phyloP scores from a whole-genome alignment of 2,329 filamentous ascomycete genomes.

The Trichoderma afroharzianum region DNA sequence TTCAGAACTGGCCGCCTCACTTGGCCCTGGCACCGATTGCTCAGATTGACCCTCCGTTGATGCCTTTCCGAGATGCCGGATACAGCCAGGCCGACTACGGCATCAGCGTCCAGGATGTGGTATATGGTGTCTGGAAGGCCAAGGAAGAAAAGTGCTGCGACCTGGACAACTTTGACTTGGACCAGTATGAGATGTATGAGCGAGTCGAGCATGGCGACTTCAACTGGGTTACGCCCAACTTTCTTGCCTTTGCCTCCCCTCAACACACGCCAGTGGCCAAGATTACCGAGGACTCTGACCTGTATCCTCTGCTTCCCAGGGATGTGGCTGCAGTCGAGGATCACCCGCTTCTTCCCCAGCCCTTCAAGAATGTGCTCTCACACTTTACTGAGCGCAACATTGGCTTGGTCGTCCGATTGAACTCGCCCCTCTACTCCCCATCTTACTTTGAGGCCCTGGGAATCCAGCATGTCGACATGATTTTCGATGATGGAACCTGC shows the following conservation, averaged over 20 bases:
- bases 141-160: constrained; percentile 93
- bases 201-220: constrained; percentile 98
- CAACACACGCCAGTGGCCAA: constrained; percentile 74
- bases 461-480: constrained; percentile 97
- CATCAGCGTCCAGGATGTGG: constrained; percentile 92
- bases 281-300: constrained; percentile 67
- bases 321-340: constrained; percentile 69
- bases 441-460: constrained; percentile 96
- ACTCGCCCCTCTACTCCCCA: constrained; percentile 92
- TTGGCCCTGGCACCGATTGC: constrained; percentile 91
- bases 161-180: constrained; percentile 89
- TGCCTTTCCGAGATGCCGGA: constrained; percentile 97
- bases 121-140: constrained; percentile 98
- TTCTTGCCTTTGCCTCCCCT: constrained; percentile 93
- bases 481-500: constrained; percentile 97
- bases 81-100: constrained; percentile 98
- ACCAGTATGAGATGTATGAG: constrained; percentile 95
- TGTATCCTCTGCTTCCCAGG: constrained; percentile 71
- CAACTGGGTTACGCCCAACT: constrained; percentile 97
- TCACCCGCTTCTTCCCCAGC: constrained; percentile 68
- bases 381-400: constrained; percentile 88
- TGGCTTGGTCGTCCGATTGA: constrained; percentile 89
- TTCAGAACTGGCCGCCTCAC: constrained; percentile 96
- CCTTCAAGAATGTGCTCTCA: constrained; percentile 92
- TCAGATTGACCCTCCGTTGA: constrained; percentile 93